Percentiles rank a stretch among this genome's conserved stretches.
Evolutionary conservation across 805 yeast species (phyloP).

Genomic region (Lachancea dasiensis): DNA sequence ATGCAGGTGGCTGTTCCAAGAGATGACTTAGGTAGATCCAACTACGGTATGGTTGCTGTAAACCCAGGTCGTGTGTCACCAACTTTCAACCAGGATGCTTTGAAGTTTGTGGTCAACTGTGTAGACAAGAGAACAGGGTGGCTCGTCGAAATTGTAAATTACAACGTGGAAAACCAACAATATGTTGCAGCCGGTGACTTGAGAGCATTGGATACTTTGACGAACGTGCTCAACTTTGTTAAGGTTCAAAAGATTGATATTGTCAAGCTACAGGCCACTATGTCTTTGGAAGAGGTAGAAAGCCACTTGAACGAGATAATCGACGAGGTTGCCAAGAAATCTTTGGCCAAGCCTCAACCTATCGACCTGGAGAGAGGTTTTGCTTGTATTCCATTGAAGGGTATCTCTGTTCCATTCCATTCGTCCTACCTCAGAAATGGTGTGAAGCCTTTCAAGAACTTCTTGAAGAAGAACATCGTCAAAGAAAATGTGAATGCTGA

Average conservation of each 20-base stretch:
- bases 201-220: slow-evolving; percentile 87
- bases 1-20: slow-evolving; percentile 99
- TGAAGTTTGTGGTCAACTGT: slow-evolving; percentile 89
- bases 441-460: slow-evolving; percentile 97
- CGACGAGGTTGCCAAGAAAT: slow-evolving; percentile 74
- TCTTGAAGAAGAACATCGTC: slow-evolving; percentile 92
- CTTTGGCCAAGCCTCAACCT: slow-evolving; percentile 89
- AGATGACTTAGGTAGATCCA: slow-evolving; percentile 90
- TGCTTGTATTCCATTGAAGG: slow-evolving; percentile 96
- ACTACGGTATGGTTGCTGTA: slow-evolving; percentile 98
- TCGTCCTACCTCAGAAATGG: slow-evolving; percentile 97
- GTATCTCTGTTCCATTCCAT: slow-evolving; percentile 99
- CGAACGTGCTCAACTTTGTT: slow-evolving; percentile 88
- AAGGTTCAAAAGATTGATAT: slow-evolving; percentile 93
- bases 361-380: slow-evolving; percentile 96
- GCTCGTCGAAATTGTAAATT: slow-evolving; percentile 97
- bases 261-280: slow-evolving; percentile 72
- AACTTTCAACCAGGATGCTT: slow-evolving; percentile 88
- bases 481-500: slow-evolving; percentile 93
- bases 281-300: slow-evolving; percentile 83
- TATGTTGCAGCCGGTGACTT: slow-evolving; percentile 99
- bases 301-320: slow-evolving; percentile 85
- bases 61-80: slow-evolving; percentile 90
- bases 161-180: slow-evolving; percentile 96
- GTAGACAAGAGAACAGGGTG: slow-evolving; percentile 79